These are phyloP conservation scores for Aspergillus calidoustus DNA, from an alignment of 2,329 filamentous ascomycete genomes.

Conservation along the genomic window DNA sequence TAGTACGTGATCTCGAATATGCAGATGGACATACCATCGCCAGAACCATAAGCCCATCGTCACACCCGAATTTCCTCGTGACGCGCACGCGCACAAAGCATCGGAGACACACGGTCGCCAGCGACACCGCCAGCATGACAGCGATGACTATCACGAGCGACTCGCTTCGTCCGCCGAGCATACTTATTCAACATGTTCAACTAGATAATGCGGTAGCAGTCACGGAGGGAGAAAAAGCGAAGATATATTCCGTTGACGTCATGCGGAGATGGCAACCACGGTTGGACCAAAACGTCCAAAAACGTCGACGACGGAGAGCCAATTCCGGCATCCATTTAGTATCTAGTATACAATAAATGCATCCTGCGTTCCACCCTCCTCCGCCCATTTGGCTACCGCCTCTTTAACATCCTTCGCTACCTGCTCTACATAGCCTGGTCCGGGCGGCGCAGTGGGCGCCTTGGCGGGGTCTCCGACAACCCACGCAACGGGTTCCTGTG, in stretches of 20 bases:
- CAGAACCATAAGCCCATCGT: conserved; percentile 34
- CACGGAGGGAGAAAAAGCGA: background rate
- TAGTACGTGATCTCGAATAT: conserved; percentile 10
- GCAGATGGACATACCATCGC: conserved; percentile 24
- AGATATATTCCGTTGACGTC: background rate
- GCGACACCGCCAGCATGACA: conserved; percentile 28
- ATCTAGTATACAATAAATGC: background rate
- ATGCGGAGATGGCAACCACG: background rate
- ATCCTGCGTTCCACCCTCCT: background rate
- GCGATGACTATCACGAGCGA: conserved; percentile 15
- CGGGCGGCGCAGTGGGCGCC: conserved; percentile 10
- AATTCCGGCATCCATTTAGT: too few relatives aligned
- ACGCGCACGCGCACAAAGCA: conserved; percentile 34
- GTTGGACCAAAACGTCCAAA: background rate
- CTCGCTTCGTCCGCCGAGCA: background rate
- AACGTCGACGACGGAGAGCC: too few relatives aligned
- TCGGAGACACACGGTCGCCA: conserved; percentile 28
- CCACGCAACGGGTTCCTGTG: conserved; percentile 21
- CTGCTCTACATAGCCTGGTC: background rate
- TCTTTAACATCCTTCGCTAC: background rate
- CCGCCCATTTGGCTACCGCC: background rate
- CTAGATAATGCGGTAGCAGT: background rate
- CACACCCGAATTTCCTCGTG: conserved; percentile 34
- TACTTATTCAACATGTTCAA: background rate
- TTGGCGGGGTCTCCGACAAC: conserved; percentile 20